These are phyloP conservation scores for Theobroma cacao DNA, from an alignment of 345 rosid species.

Conservation along the genomic window DNA sequence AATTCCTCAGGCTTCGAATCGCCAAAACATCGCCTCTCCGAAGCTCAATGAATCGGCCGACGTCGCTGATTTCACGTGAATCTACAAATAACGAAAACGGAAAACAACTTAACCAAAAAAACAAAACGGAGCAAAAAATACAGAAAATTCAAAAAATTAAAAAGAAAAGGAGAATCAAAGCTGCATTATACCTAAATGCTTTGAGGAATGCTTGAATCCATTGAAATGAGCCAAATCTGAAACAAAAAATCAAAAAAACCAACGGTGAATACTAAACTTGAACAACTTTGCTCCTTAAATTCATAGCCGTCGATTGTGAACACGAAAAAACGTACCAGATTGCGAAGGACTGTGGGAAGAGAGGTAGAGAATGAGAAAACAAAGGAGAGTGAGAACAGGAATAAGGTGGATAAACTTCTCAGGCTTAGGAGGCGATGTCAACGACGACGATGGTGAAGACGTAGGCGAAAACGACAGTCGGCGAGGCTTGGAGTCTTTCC, in stretches of 20 bases:
- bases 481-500: constrained; percentile 54
- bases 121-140: neutral
- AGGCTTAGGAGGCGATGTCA: constrained; percentile 38
- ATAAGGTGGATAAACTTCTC: constrained; percentile 81
- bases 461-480: constrained; percentile 43
- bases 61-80: constrained; percentile 35
- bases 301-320: constrained; percentile 6
- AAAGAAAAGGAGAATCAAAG: constrained; percentile 10
- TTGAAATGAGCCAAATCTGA: constrained; percentile 84
- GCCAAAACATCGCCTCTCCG: constrained; percentile 45
- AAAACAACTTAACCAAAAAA: neutral
- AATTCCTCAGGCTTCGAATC: constrained; percentile 66
- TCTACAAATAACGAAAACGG: constrained; percentile 14
- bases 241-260: neutral
- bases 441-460: constrained; percentile 20
- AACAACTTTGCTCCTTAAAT: neutral
- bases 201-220: constrained; percentile 47
- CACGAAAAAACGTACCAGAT: constrained; percentile 42
- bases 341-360: constrained; percentile 79
- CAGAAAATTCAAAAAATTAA: neutral
- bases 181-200: constrained; percentile 63
- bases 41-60: constrained; percentile 30
- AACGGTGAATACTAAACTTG: neutral
- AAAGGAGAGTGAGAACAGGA: constrained; percentile 73
- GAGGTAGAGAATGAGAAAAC: constrained; percentile 80